Conservation (phyloP, 1,284 basidiomycete species). For the Wallemia ichthyophaga region DNA sequence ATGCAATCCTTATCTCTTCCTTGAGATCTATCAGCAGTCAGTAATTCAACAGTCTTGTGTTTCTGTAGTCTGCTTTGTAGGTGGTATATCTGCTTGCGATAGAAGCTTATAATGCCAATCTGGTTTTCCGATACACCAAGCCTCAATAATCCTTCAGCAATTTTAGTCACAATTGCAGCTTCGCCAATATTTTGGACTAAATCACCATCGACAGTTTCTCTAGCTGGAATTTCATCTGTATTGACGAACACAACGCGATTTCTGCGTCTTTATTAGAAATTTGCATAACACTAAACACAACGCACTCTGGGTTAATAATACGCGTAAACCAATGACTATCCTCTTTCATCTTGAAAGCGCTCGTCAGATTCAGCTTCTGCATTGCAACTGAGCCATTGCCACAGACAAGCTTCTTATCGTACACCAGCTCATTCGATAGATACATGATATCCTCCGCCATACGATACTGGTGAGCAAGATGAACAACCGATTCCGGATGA, state of each 20-base stretch:
- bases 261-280: slow-evolving; percentile 17
- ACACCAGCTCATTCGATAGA: slow-evolving; percentile 68
- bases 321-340: slow-evolving; percentile 28
- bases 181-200: slow-evolving; percentile 67
- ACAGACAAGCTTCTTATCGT: slow-evolving; percentile 43
- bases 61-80: slow-evolving; percentile 26
- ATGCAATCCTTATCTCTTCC: slow-evolving; percentile 89
- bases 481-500: slow-evolving; percentile 50
- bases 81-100: slow-evolving; percentile 81
- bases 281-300: not conserved
- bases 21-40: slow-evolving; percentile 85
- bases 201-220: slow-evolving; percentile 52
- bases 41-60: slow-evolving; percentile 37
- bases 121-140: slow-evolving; percentile 36
- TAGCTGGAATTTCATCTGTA: slow-evolving; percentile 46
- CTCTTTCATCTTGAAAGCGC: not conserved
- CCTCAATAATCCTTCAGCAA: slow-evolving; percentile 30
- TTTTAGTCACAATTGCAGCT: slow-evolving; percentile 23
- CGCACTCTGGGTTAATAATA: slow-evolving; percentile 33
- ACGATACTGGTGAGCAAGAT: slow-evolving; percentile 64
- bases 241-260: slow-evolving; percentile 73
- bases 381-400: slow-evolving; percentile 40
- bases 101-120: slow-evolving; percentile 67
- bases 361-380: slow-evolving; percentile 26
- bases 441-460: slow-evolving; percentile 95